These are phyloP conservation scores for Spergularia azorica DNA, from an alignment of 179 eudicot species.

Conservation along the genomic window DNA sequence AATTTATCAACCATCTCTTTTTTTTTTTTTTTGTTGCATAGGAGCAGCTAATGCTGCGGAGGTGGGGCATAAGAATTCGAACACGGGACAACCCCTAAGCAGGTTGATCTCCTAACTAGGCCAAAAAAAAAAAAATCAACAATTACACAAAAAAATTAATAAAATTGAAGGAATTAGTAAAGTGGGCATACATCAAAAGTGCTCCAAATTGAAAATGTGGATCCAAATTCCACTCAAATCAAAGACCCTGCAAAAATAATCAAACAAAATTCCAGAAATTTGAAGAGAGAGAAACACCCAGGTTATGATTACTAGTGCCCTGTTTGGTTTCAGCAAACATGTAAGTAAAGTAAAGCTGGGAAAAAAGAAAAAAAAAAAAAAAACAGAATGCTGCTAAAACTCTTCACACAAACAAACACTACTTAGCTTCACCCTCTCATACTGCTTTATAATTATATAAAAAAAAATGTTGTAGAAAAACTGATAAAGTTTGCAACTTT, in stretches of 20 bases:
- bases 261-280: neutral
- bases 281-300: slow-evolving; percentile 13
- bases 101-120: too few species aligned
- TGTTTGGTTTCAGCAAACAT: too few species aligned
- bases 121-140: neutral
- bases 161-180: neutral
- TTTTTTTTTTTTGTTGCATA: too few species aligned
- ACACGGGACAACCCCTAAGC: too few species aligned
- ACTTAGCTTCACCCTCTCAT: neutral
- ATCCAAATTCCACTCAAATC: neutral
- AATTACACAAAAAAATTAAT: neutral
- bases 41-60: too few species aligned
- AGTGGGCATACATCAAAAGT: slow-evolving; percentile 29
- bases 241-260: slow-evolving; percentile 8
- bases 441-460: neutral
- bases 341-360: too few species aligned
- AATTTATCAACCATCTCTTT: too few species aligned
- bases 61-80: too few species aligned
- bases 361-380: too few species aligned
- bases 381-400: slow-evolving; percentile 25
- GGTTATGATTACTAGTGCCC: too few species aligned
- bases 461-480: neutral
- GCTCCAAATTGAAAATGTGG: slow-evolving; percentile 17
- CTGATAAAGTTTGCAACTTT: neutral
- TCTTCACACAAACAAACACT: slow-evolving; percentile 16